phyloP scores from a whole-genome alignment of 1,284 basidiomycete genomes.

The Microbotryum saponariae region DNA sequence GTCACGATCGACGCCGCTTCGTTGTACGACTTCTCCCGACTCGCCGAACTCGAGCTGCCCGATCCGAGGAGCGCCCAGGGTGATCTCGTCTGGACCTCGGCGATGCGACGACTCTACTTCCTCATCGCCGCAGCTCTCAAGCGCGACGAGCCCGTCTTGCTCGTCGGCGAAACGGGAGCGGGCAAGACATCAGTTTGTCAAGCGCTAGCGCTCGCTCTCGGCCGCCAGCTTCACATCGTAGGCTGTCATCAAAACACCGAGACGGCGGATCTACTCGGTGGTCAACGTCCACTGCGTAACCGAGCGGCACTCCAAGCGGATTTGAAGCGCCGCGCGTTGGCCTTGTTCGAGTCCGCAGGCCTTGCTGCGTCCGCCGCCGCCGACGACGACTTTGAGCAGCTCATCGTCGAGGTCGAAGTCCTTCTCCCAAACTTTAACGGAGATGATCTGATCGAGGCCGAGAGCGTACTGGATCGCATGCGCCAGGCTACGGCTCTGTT shows the following conservation, averaged over 20 bases:
- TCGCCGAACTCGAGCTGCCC: conserved; percentile 52
- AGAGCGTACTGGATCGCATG: conserved; percentile 48
- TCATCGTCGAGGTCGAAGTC: not conserved
- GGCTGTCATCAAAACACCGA: conserved; percentile 99
- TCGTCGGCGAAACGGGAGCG: conserved; percentile 97
- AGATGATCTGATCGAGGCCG: conserved; percentile 2
- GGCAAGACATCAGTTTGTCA: conserved; percentile 98
- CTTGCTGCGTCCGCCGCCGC: not conserved
- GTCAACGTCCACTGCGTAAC: conserved; percentile 86
- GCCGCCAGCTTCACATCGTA: conserved; percentile 62
- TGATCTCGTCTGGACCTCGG: conserved; percentile 77
- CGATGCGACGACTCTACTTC: conserved; percentile 84
- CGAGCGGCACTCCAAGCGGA: conserved; percentile 48
- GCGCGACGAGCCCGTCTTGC: conserved; percentile 87
- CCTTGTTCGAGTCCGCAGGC: conserved; percentile 28
- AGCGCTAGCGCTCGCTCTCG: conserved; percentile 63
- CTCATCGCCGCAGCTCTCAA: conserved; percentile 74
- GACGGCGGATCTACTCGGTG: conserved; percentile 92
- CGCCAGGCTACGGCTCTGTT: conserved; percentile 62
- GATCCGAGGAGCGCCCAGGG: conserved; percentile 48
- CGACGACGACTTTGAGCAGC: not conserved
- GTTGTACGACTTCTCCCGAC: conserved; percentile 55
- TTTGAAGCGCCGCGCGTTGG: conserved; percentile 38
- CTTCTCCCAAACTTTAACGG: too few species aligned
- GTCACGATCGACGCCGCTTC: conserved; percentile 67